phyloP scores from a whole-genome alignment of 352 stramenopile species.

The Phytophthora macrochlamydospora region DNA sequence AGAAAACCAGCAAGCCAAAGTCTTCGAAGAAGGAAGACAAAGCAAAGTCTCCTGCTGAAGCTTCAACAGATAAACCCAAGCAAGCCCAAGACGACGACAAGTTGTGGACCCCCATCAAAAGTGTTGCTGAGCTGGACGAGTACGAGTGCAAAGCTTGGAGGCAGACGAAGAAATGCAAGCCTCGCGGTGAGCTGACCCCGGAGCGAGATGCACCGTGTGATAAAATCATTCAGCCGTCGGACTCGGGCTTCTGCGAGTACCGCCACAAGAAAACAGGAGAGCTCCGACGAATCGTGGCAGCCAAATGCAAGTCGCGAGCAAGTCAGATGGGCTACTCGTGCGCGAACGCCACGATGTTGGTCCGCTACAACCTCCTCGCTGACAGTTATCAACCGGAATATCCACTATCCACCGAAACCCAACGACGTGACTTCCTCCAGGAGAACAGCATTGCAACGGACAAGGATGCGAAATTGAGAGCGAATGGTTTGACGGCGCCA shows the following conservation, averaged over 20 bases:
- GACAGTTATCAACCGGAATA: slow-evolving; percentile 52
- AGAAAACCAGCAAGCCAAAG: not conserved
- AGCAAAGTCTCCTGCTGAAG: slow-evolving; percentile 4
- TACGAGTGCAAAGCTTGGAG: slow-evolving; percentile 62
- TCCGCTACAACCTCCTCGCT: slow-evolving; percentile 49
- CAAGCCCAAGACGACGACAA: slow-evolving; percentile 13
- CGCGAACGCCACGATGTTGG: slow-evolving; percentile 44
- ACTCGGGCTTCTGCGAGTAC: slow-evolving; percentile 62
- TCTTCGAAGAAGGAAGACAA: not conserved
- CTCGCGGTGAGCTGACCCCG: slow-evolving; percentile 33
- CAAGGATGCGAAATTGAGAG: slow-evolving; percentile 57
- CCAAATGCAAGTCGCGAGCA: slow-evolving; percentile 57
- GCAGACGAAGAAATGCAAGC: slow-evolving; percentile 47
- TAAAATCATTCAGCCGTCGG: slow-evolving; percentile 31
- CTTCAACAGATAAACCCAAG: slow-evolving; percentile 12
- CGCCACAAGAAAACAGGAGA: slow-evolving; percentile 39
- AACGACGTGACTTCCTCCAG: slow-evolving; percentile 26
- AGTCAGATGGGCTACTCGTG: slow-evolving; percentile 49
- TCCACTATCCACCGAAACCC: slow-evolving; percentile 30
- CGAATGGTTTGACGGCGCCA: slow-evolving; percentile 13
- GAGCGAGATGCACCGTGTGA: slow-evolving; percentile 37
- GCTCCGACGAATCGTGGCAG: slow-evolving; percentile 41
- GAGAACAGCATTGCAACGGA: slow-evolving; percentile 42
- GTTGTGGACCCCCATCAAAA: slow-evolving; percentile 26
- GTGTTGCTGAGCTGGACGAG: slow-evolving; percentile 33